phyloP scores from a whole-genome alignment of 495 filamentous ascomycete species.

The Penicillium chermesinum region DNA sequence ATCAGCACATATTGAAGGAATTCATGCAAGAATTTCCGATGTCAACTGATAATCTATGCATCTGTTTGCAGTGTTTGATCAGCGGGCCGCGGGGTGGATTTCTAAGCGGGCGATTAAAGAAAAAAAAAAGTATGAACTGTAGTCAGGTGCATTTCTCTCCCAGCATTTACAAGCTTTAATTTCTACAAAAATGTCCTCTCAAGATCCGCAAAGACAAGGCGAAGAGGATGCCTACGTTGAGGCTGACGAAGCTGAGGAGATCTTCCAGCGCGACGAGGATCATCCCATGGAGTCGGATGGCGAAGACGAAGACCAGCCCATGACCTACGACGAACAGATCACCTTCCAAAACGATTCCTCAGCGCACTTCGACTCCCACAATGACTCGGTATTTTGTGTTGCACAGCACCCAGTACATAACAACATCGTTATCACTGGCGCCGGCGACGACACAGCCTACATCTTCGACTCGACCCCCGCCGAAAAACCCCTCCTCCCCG shows the following conservation, averaged over 20 bases:
- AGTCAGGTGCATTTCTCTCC: background rate
- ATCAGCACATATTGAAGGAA: background rate
- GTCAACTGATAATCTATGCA: background rate
- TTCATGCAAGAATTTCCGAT: background rate
- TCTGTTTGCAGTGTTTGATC: conserved; percentile 34
- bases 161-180: background rate
- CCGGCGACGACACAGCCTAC: conserved; percentile 77
- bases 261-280: conserved; percentile 62
- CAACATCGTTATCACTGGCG: conserved; percentile 78
- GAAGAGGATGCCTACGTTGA: conserved; percentile 57
- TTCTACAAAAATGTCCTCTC: conserved; percentile 39
- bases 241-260: conserved; percentile 67
- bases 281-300: conserved; percentile 65
- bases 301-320: conserved; percentile 49
- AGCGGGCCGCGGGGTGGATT: conserved; percentile 21
- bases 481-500: conserved; percentile 61
- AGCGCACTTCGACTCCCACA: conserved; percentile 86
- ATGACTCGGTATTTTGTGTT: conserved; percentile 86
- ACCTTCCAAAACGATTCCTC: conserved; percentile 80
- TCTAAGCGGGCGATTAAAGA: background rate
- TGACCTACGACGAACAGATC: conserved; percentile 63
- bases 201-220: conserved; percentile 44
- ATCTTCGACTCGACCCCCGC: conserved; percentile 68
- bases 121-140: background rate
- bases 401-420: conserved; percentile 81